A percentile compares a stretch with the other conserved stretches of the same genome.
Evolutionary conservation across 176 grass and related monocot genomes (phyloP).

Genomic region (Saccharum officinarum): DNA sequence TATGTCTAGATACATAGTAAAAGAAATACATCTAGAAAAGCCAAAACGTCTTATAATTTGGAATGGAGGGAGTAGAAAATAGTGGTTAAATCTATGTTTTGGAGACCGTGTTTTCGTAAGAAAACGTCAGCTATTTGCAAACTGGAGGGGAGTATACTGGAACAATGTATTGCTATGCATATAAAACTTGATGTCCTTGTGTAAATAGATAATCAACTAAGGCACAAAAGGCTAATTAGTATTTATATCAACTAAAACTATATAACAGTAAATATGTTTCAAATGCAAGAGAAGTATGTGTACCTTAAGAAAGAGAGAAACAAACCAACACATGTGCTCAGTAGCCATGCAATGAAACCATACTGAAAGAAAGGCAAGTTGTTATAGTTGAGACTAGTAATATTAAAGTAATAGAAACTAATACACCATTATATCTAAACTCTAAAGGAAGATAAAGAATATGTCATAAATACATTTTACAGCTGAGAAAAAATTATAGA

Average conservation of each 20-base stretch:
- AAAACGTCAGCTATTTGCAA: neutral
- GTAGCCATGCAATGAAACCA: slow-evolving; percentile 95
- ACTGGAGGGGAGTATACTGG: neutral
- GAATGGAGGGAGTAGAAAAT: neutral
- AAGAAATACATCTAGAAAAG: no score
- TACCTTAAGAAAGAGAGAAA: slow-evolving; percentile 99
- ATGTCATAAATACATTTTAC: slow-evolving; percentile 18
- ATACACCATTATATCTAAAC: slow-evolving; percentile 24
- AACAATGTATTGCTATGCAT: neutral
- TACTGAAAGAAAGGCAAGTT: slow-evolving; percentile 55
- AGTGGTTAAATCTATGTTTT: neutral
- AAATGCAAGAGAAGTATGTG: slow-evolving; percentile 14
- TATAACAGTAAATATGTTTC: slow-evolving; percentile 18
- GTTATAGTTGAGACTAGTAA: slow-evolving; percentile 31
- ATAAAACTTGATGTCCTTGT: slow-evolving; percentile 20
- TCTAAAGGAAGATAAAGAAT: slow-evolving; percentile 28
- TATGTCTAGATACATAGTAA: no score
- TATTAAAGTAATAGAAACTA: slow-evolving; percentile 21
- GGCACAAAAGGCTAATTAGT: slow-evolving; percentile 11
- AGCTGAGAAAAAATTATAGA: neutral
- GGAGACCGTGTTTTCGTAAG: neutral
- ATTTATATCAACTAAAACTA: neutral
- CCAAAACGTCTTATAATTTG: no score
- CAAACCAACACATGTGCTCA: slow-evolving; percentile 95
- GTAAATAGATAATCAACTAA: slow-evolving; percentile 26